Evolutionary conservation across 495 filamentous ascomycete species (phyloP).

Genomic region (Aspergillus incahuasiensis): DNA sequence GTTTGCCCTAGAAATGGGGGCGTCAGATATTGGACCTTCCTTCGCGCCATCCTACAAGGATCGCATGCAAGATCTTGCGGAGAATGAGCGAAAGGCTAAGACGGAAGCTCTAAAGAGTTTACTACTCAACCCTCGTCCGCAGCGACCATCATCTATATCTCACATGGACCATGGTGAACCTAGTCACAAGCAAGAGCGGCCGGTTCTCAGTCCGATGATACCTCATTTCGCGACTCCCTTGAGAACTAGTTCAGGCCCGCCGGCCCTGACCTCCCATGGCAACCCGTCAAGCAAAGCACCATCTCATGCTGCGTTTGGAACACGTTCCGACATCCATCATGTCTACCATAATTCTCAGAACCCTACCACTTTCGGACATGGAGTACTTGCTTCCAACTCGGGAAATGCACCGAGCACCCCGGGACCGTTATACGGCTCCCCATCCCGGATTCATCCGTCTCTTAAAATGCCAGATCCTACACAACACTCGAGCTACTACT

Average conservation of each 20-base stretch:
- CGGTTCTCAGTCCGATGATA: constrained; percentile 18
- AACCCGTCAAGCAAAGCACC: not conserved
- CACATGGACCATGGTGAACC: constrained; percentile 16
- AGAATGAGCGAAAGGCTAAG: constrained; percentile 41
- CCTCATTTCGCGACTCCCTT: constrained; percentile 37
- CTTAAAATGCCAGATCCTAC: constrained; percentile 5
- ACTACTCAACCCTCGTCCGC: constrained; percentile 42
- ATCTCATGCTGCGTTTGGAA: constrained; percentile 10
- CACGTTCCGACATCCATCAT: constrained; percentile 14
- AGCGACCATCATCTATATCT: constrained; percentile 31
- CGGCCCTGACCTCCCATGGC: constrained; percentile 21
- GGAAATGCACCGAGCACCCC: constrained; percentile 7
- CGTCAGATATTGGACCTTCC: constrained; percentile 52
- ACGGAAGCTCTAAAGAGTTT: constrained; percentile 45
- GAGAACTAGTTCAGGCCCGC: constrained; percentile 36
- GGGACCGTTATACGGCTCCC: constrained; percentile 10
- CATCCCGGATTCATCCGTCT: constrained; percentile 9
- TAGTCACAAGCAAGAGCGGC: constrained; percentile 12
- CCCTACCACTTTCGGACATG: constrained; percentile 25
- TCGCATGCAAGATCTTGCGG: constrained; percentile 42
- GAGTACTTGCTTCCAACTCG: constrained; percentile 18
- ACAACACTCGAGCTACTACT: constrained; percentile 16
- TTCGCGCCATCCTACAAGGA: constrained; percentile 66
- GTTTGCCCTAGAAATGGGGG: constrained; percentile 64
- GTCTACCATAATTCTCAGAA: constrained; percentile 14